phyloP scores from a whole-genome alignment of 768 basidiomycete species.

The Boletellus ananiceps region DNA sequence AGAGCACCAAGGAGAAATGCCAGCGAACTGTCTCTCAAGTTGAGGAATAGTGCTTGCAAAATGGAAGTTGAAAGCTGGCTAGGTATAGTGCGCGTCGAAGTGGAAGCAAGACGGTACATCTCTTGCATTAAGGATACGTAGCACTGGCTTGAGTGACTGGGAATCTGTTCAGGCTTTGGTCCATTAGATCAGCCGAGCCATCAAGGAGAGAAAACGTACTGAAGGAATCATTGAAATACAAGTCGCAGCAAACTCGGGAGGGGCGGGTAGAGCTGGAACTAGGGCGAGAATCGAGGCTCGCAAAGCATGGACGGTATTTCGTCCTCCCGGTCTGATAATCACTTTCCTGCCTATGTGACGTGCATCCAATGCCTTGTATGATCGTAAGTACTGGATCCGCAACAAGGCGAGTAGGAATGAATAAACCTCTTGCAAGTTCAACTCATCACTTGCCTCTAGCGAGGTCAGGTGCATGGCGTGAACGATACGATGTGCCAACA shows the following conservation, averaged over 20 bases:
- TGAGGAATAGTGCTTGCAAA: constrained; percentile 61
- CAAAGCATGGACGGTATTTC: constrained; percentile 49
- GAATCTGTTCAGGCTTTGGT: constrained; percentile 14
- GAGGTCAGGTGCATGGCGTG: constrained; percentile 42
- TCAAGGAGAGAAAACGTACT: constrained; percentile 26
- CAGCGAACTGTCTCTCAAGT: constrained; percentile 64
- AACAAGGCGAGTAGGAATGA: neutral
- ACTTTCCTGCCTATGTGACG: constrained; percentile 44
- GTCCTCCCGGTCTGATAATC: constrained; percentile 57
- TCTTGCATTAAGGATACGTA: constrained; percentile 60
- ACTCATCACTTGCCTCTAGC: constrained; percentile 41
- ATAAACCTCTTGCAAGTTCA: constrained; percentile 29
- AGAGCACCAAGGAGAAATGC: constrained; percentile 74
- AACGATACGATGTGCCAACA: constrained; percentile 47
- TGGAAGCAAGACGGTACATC: constrained; percentile 66
- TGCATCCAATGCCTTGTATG: constrained; percentile 41
- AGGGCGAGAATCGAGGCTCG: constrained; percentile 54
- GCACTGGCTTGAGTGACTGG: constrained; percentile 23
- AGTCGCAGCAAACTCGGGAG: constrained; percentile 35
- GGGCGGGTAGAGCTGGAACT: constrained; percentile 44
- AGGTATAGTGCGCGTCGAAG: constrained; percentile 41
- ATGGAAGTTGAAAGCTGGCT: constrained; percentile 47
- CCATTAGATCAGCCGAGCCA: neutral
- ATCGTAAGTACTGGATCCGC: constrained; percentile 1
- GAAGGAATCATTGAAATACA: constrained; percentile 45